phyloP scores from a whole-genome alignment of 1,139 yeast genomes.

The Geotrichum restrictum region DNA sequence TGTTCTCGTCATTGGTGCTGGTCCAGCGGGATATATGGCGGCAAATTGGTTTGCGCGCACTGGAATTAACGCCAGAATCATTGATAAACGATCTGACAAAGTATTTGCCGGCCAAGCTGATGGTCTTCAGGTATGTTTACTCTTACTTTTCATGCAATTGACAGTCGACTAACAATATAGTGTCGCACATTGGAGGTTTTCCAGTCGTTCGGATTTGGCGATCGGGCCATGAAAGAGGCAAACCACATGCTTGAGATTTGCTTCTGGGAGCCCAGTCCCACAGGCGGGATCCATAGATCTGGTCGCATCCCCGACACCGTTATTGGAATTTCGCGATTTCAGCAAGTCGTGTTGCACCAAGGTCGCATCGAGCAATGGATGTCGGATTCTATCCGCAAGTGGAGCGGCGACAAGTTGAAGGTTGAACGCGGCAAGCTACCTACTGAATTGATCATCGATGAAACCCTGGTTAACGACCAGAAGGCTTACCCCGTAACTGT shows the following conservation, averaged over 20 bases:
- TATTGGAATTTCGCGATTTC: slow-evolving; percentile 38
- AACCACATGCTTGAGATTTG: slow-evolving; percentile 34
- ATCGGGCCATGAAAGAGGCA: slow-evolving; percentile 37
- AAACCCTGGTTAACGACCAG: slow-evolving; percentile 27
- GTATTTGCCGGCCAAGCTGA: slow-evolving; percentile 42
- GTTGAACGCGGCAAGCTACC: slow-evolving; percentile 39
- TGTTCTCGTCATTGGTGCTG: slow-evolving; percentile 42
- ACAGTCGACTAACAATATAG: not conserved
- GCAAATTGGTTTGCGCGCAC: slow-evolving; percentile 39
- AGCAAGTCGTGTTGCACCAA: slow-evolving; percentile 39
- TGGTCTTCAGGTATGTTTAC: slow-evolving; percentile 33
- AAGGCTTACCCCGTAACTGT: slow-evolving; percentile 38
- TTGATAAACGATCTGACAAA: slow-evolving; percentile 38
- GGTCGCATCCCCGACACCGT: slow-evolving; percentile 36
- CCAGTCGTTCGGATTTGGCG: slow-evolving; percentile 38
- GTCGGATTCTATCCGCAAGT: slow-evolving; percentile 34
- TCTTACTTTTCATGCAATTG: no score
- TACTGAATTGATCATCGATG: slow-evolving; percentile 32
- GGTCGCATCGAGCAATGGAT: slow-evolving; percentile 39
- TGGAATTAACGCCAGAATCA: slow-evolving; percentile 37
- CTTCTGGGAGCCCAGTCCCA: slow-evolving; percentile 28
- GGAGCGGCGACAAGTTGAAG: slow-evolving; percentile 30
- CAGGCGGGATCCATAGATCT: slow-evolving; percentile 28
- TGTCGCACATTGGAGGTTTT: slow-evolving; percentile 39
- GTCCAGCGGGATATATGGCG: slow-evolving; percentile 40